Evolutionary conservation across 2,329 filamentous ascomycete genomes (phyloP).

Genomic region (Plenodomus biglobosus): DNA sequence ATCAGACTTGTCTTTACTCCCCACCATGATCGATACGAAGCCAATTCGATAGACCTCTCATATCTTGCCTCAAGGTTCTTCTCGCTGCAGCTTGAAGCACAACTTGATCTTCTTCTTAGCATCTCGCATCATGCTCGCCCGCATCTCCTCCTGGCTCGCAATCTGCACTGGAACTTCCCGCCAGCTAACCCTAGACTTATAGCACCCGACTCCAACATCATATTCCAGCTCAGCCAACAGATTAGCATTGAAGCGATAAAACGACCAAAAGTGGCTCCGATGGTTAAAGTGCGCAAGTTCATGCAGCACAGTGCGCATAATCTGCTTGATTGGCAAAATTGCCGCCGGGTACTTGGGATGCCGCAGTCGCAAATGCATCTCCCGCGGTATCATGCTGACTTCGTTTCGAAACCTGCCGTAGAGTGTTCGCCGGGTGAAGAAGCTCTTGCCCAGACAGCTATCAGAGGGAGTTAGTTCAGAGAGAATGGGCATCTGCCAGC

Average conservation of each 20-base stretch:
- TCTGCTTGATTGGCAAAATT: background rate
- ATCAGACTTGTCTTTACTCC: too few relatives aligned
- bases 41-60: too few relatives aligned
- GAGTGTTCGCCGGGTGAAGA: background rate
- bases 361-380: background rate
- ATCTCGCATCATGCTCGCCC: background rate
- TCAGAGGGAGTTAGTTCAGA: background rate
- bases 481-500: constrained; percentile 5
- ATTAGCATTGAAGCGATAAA: background rate
- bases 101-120: background rate
- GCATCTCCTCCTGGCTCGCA: background rate
- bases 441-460: background rate
- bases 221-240: background rate
- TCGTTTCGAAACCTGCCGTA: background rate
- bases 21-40: too few relatives aligned
- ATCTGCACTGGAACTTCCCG: background rate
- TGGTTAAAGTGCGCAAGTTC: constrained; percentile 7
- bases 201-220: background rate
- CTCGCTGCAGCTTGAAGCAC: background rate
- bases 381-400: background rate
- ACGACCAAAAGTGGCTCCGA: background rate
- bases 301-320: constrained; percentile 4
- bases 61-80: too few relatives aligned
- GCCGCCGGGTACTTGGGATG: background rate
- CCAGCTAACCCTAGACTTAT: background rate